phyloP scores from a whole-genome alignment of 306 rosid species.

The Quercus bicolor region DNA sequence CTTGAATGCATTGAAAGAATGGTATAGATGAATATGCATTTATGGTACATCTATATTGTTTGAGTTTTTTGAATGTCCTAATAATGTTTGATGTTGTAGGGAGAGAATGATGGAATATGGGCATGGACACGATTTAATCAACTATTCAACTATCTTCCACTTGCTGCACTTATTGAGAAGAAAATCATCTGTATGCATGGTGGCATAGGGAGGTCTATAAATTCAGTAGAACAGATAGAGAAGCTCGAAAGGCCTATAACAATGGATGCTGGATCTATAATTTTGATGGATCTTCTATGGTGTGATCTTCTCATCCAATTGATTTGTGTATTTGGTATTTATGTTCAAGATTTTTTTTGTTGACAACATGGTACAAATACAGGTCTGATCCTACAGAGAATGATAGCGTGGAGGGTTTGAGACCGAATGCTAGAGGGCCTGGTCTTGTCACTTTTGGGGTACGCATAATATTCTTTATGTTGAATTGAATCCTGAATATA shows the following conservation, averaged over 20 bases:
- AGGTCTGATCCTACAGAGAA: constrained; percentile 99
- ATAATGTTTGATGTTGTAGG: constrained; percentile 52
- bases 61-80: constrained; percentile 19
- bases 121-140: constrained; percentile 99
- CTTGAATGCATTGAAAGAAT: constrained; percentile 99
- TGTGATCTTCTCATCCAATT: constrained; percentile 32
- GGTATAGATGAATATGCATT: constrained; percentile 46
- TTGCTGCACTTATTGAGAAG: constrained; percentile 96
- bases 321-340: neutral
- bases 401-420: constrained; percentile 95
- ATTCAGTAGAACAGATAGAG: constrained; percentile 93
- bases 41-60: constrained; percentile 21
- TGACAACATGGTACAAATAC: constrained; percentile 27
- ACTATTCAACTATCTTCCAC: constrained; percentile 95
- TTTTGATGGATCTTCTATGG: constrained; percentile 97
- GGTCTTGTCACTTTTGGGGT: constrained; percentile 99
- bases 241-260: constrained; percentile 98
- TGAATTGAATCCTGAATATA: constrained; percentile 7
- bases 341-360: constrained; percentile 1
- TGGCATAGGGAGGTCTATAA: constrained; percentile 96
- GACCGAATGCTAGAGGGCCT: constrained; percentile 99
- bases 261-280: constrained; percentile 98
- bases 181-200: constrained; percentile 99
- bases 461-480: constrained; percentile 21
- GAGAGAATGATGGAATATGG: constrained; percentile 99